Conservation (phyloP, 805 yeast species). For the Ogataea methylovora region DNA sequence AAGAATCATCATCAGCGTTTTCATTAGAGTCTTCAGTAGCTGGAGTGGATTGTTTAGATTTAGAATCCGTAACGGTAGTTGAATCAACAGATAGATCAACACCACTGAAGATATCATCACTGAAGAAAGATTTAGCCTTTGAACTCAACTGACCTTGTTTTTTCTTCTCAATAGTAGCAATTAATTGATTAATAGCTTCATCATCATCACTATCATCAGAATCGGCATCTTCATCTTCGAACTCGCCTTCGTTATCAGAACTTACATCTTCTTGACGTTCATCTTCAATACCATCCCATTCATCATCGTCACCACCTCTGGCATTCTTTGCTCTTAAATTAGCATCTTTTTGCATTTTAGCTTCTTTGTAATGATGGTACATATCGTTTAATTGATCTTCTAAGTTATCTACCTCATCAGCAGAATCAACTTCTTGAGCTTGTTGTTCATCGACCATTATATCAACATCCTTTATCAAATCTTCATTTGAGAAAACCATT, state of each 20-base stretch:
- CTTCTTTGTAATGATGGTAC: slow-evolving; percentile 66
- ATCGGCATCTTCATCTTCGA: slow-evolving; percentile 37
- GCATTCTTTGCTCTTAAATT: slow-evolving; percentile 61
- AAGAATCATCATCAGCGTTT: neutral
- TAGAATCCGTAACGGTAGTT: slow-evolving; percentile 10
- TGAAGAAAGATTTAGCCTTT: slow-evolving; percentile 36
- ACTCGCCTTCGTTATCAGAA: slow-evolving; percentile 19
- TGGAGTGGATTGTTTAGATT: neutral
- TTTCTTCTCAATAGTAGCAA: slow-evolving; percentile 44
- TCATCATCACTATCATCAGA: slow-evolving; percentile 57
- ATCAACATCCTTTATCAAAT: slow-evolving; percentile 46
- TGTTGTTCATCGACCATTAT: slow-evolving; percentile 45
- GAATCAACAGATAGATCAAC: slow-evolving; percentile 24
- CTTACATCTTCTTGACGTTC: slow-evolving; percentile 23
- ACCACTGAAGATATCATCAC: slow-evolving; percentile 45
- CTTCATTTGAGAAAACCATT: slow-evolving; percentile 53
- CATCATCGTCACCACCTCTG: slow-evolving; percentile 72
- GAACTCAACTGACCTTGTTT: slow-evolving; percentile 37
- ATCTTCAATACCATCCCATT: slow-evolving; percentile 71
- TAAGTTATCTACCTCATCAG: slow-evolving; percentile 55
- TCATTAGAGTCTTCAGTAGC: slow-evolving; percentile 11
- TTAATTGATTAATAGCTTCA: slow-evolving; percentile 54
- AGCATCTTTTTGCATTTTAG: slow-evolving; percentile 62
- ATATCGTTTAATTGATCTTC: slow-evolving; percentile 79
- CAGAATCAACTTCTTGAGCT: slow-evolving; percentile 23